Base-by-base conservation (phyloP, 768 basidiomycete species). In the Gymnopilus dilepis region DNA sequence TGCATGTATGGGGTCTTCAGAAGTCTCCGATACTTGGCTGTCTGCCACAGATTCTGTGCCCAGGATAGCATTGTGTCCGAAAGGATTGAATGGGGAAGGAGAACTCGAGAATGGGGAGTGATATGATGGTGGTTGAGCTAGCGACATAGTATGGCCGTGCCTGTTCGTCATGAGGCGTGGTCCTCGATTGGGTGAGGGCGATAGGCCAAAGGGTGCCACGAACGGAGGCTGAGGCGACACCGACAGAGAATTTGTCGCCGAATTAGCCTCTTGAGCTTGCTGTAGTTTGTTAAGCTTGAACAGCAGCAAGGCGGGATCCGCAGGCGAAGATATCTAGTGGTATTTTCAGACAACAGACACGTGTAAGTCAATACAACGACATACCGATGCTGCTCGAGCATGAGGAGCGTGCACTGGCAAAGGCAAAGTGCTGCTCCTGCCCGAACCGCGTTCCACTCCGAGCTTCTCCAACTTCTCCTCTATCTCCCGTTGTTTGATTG, bases 211-310 rank as follows among this genome's bases (percentile, higher is more conserved):
- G 3, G 69, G 70, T 24, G 69, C 67, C 50, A 71, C 71, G n/a
- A 82, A 79, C 0, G 80, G 76, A 19, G 85, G 86, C 58, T 88
- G 87, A 0, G 91, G 92, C 3, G 92, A 92, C 7, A 82, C 74
- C 12, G 88, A 76, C 28, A 87, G 71, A 0, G 90, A 91, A 56
- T 70, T 75, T n/a, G 78, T 80, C 1, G 79, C 70, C 3, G 82
- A 76, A 3, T 84, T 82, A 17, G 68, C 71, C 66, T 83, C 77
- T 50, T 91, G 90, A 0, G 88, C 82, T 74, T 88, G 88, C 64
- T 92, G 92, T 9, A 95, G 79, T 74, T 92, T 92, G 76, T 92
- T 92, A 43, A 94, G 79, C 73, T 92, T 94, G 77, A 90, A 93
- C 65, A 86, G 82, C 19, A 95, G 79, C 22, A 95, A 74, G 19